Evolutionary conservation across 352 stramenopile genomes (phyloP).

Genomic region (Phytophthora agathidicida): DNA sequence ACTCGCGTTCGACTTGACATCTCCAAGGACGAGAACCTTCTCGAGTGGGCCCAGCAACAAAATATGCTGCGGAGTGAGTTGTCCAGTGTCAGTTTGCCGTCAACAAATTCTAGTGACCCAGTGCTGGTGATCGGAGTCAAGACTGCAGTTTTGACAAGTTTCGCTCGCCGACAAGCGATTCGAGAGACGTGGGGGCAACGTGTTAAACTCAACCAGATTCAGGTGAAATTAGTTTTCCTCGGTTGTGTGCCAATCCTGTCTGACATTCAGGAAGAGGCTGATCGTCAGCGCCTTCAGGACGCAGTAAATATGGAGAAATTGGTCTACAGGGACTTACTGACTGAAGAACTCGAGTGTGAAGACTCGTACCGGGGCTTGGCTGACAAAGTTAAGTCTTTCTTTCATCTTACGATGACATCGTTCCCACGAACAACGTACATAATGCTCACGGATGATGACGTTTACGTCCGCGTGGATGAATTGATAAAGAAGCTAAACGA

Average conservation of each 20-base stretch:
- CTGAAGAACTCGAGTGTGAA: slow-evolving; percentile 39
- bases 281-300: slow-evolving; percentile 1
- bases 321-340: slow-evolving; percentile 42
- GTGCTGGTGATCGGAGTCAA: slow-evolving; percentile 62
- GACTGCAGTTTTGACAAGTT: slow-evolving; percentile 43
- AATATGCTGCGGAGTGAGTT: too few relatives aligned
- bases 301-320: slow-evolving; percentile 33
- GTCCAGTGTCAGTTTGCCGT: too few relatives aligned
- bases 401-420: slow-evolving; percentile 10
- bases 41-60: slow-evolving; percentile 9
- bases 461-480: slow-evolving; percentile 43
- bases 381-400: slow-evolving; percentile 33
- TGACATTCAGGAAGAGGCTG: neutral
- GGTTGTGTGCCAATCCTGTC: slow-evolving; percentile 31
- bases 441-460: slow-evolving; percentile 55
- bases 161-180: slow-evolving; percentile 34
- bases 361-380: slow-evolving; percentile 35
- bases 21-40: neutral
- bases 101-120: too few relatives aligned
- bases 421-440: slow-evolving; percentile 31
- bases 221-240: slow-evolving; percentile 43
- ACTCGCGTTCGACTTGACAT: neutral
- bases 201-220: neutral
- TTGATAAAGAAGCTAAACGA: neutral
- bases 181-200: slow-evolving; percentile 44